Evolutionary conservation across 495 filamentous ascomycete genomes (phyloP), one percentile per base, ranked within the genome.

Genomic region (Penicillium mononematosum): DNA sequence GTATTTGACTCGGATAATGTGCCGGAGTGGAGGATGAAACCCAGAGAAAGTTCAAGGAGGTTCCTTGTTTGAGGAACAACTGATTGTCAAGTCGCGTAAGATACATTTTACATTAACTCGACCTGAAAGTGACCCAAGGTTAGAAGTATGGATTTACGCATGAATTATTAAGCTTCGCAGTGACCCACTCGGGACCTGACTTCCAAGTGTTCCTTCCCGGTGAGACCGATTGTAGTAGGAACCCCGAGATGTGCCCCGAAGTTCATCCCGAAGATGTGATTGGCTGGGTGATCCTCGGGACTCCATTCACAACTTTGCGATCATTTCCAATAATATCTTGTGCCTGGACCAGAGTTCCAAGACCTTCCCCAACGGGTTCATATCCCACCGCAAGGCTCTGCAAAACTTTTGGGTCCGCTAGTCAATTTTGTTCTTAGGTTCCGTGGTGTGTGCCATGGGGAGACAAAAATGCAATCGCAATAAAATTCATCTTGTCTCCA

Each of bases 261-360:
- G 14, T 24, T 53, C 29, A 53, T 45, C 41, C 51, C 51, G 51
- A 41, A 1, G 19, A 7, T 41, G 12, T 51, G 48, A 39, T 41
- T 50, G 9, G 48, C 12, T 27, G 48, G 34, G 19, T 17, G 20
- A 51, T 51, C 16, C 22, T 51, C 20, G 48, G 34, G 16, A 16
- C 20, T 41, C 48, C 48, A 41, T n/a, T 38, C n/a, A 11, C 6
- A 38, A 8, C 7, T 39, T 5, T 25, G 42, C 36, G 2, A 41
- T 41, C 22, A 31, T n/a, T 51, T 42, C 49, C 49, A 51, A 51
- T 51, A 41, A 51, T 20, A 51, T 51, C 36, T 11, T 39, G 49
- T 42, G 12, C 22, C 22, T 41, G 49, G 7, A 51, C 5, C 7
- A 2, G 17, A 24, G n/a, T 44, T 48, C 14, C 16, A 6, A 3